Evolutionary conservation across 805 yeast species (phyloP).

Genomic region (Wickerhamiella siamensis): DNA sequence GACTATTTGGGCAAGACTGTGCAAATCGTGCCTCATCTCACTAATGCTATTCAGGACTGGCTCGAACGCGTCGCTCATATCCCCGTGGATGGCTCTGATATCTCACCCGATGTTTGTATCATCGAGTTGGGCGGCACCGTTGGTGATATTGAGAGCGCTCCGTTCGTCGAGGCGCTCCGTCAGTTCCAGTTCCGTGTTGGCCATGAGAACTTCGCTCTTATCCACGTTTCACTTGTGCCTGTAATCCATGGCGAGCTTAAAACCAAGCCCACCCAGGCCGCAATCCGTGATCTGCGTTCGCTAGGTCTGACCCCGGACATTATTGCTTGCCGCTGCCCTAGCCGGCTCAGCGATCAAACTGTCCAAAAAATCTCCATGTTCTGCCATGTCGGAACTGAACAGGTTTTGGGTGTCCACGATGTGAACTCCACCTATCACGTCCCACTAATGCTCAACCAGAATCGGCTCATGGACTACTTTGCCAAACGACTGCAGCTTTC

Average conservation of each 20-base stretch:
- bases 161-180: slow-evolving; percentile 96
- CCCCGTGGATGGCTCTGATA: slow-evolving; percentile 82
- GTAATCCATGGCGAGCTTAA: slow-evolving; percentile 98
- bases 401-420: slow-evolving; percentile 93
- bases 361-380: slow-evolving; percentile 95
- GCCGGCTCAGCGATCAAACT: slow-evolving; percentile 66
- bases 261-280: slow-evolving; percentile 99
- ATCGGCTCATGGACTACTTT: slow-evolving; percentile 64
- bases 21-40: slow-evolving; percentile 96
- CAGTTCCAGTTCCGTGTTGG: slow-evolving; percentile 98
- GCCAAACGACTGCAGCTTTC: slow-evolving; percentile 47
- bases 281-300: slow-evolving; percentile 90
- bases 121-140: slow-evolving; percentile 98
- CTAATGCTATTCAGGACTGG: slow-evolving; percentile 98
- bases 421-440: slow-evolving; percentile 96
- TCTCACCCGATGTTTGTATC: slow-evolving; percentile 90
- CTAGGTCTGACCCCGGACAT: slow-evolving; percentile 90
- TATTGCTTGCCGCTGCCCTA: slow-evolving; percentile 95
- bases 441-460: slow-evolving; percentile 79
- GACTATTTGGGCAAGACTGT: slow-evolving; percentile 98
- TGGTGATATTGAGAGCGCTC: slow-evolving; percentile 98
- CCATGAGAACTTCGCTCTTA: slow-evolving; percentile 78
- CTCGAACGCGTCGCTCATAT: slow-evolving; percentile 80
- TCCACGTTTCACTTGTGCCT: slow-evolving; percentile 94
- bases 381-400: slow-evolving; percentile 97